Base-by-base conservation (phyloP, 345 rosid genomes). In the Physaria fendleri region DNA sequence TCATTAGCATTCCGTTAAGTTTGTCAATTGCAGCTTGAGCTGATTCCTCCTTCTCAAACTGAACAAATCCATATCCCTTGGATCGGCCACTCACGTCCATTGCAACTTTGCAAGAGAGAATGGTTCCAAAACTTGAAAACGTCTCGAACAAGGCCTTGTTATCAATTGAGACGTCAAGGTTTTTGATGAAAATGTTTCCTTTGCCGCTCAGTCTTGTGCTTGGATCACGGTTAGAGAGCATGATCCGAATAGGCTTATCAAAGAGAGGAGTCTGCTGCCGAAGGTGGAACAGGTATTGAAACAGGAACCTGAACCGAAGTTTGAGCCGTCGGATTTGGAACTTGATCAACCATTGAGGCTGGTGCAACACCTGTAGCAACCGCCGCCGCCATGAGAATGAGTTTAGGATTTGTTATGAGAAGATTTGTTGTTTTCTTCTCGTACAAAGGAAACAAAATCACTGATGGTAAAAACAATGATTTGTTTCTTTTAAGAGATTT, bases 181-280 rank as follows among this genome's bases (percentile, higher is more conserved):
- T 84, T 78, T 82, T 85, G 67, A 85, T 82, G 43, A 80, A 85
- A 27, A 85, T 66, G 65, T 85, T 85, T 17, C 73, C 91, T 71
- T 68, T 57, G 15, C 91, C 91, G 59, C 82, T 82, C 40, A 69
- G 49, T 65, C 91, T 73, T 3, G 67, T 61, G 25, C 80, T 78
- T 6, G 91, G 88, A 64, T 85, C 91, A 21, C 88, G 75, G 54
- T 82, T 77, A 8, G 88, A 85, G 64, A 67, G 77, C 91, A 85
- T 85, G 15, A 82, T 79, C 69, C 91, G 62, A 14, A 84, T 78
- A 1, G 87, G 81, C 54, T 74, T 78, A 41, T 82, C 91, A 65
- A 78, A 76, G 21, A 85, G 21, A 5, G 77, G 80, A 13, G 81
- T 65, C 24, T 2, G 16, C 6, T 2, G 21, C 7, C 0, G 46